Base-by-base conservation (phyloP, 2,329 filamentous ascomycete genomes). In the Curvularia sp. region DNA sequence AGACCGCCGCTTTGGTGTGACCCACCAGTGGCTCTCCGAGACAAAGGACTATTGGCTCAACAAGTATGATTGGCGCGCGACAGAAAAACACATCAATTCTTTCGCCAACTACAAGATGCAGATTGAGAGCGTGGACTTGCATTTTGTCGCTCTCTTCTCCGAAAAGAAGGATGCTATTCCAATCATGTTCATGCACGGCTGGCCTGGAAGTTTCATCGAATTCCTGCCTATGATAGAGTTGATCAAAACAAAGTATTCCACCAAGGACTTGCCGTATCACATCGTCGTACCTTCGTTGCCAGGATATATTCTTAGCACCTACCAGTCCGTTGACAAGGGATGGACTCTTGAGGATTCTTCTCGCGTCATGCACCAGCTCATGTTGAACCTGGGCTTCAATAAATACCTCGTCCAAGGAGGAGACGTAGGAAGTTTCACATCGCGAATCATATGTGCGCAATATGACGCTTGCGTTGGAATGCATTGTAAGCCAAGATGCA, bases 331-430 rank as follows among this genome's bases (percentile, higher is more conserved):
- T 7, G 78, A 83, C 44, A 76, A 74, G 20, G 72, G 86, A 55
- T 85, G 80, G 62, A 71, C 64, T 0, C 54, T 77, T 2, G 52
- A 73, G 1, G 78, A 82, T 47, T 76, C 72, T 28, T 77, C 82
- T 0, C 68, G 75, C 1, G 69, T 84, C n/a, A 74, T 87, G 51
- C 76, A 87, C 69, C 74, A 79, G 30, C 64, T 88, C 15, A 86
- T 88, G 83, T 56, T 80, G 3, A 78, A 78, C 0, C 78, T 88
- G 0, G 86, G 86, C 0, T 86, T 88, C 57, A 58, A 68, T 1
- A 83, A 82, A 2, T 88, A 88, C 58, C 69, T 86, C 12, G 79
- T 78, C 0, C 85, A 88, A 65, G 86, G 86, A 5, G 86, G 86
- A 9, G 86, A 88, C 65, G 72, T 88, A 1, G 83, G 84, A 0